Evolutionary conservation across 768 basidiomycete species (phyloP).

Genomic region (Lyophyllum semitale): DNA sequence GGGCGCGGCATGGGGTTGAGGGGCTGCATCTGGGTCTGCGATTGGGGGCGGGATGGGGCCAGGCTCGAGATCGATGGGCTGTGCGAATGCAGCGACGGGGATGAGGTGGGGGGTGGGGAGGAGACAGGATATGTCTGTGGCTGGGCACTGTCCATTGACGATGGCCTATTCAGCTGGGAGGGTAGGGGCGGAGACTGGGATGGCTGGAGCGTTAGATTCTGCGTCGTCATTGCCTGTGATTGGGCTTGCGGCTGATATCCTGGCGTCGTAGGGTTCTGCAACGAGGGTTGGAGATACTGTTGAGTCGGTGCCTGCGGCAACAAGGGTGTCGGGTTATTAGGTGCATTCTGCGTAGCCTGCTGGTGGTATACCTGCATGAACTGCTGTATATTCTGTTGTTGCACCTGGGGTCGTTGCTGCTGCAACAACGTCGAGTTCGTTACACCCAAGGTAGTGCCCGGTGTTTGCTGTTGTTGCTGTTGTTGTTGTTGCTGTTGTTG

Average conservation of each 20-base stretch:
- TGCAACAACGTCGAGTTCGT: not conserved
- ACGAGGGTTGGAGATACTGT: not conserved
- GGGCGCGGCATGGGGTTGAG: not conserved
- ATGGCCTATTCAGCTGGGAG: not conserved
- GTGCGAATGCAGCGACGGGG: not conserved
- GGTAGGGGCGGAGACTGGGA: not conserved
- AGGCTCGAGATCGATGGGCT: not conserved
- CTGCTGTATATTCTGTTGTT: constrained; percentile 3
- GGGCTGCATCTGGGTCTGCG: not conserved
- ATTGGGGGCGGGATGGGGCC: not conserved
- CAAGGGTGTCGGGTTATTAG: not conserved
- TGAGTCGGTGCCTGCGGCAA: not conserved
- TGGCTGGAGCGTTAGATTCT: not conserved
- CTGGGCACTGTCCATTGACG: not conserved
- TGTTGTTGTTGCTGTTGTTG: constrained; percentile 10
- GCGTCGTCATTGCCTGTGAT: too few relatives aligned
- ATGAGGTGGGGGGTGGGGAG: not conserved
- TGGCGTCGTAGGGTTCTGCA: not conserved
- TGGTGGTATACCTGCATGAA: not conserved
- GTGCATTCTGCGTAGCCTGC: not conserved
- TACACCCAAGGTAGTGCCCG: not conserved
- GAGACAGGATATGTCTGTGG: not conserved
- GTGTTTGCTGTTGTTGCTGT: constrained; percentile 1
- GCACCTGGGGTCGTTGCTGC: constrained; percentile 14
- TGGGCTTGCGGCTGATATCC: not conserved